phyloP scores from a whole-genome alignment of 345 rosid genomes.

The Durio zibethinus region DNA sequence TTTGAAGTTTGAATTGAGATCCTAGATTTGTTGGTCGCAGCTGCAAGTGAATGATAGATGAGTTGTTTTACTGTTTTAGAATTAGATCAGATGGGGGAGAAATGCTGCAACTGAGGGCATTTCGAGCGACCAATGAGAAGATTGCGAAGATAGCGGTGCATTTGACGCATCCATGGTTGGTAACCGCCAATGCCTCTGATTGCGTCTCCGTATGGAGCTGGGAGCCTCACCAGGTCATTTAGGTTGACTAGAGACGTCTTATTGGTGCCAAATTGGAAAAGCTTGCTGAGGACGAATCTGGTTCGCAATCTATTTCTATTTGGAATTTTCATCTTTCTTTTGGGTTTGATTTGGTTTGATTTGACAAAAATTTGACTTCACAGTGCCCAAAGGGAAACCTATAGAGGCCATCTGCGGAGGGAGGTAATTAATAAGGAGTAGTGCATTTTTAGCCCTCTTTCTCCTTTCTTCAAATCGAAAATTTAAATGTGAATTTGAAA shows the following conservation, averaged over 20 bases:
- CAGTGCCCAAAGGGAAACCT: conserved; percentile 78
- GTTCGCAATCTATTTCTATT: conserved; percentile 23
- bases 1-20: no score
- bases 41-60: no score
- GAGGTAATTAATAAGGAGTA: conserved; percentile 43
- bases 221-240: conserved; percentile 99
- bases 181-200: conserved; percentile 92
- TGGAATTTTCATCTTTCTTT: not conserved
- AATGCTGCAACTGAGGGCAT: conserved; percentile 92
- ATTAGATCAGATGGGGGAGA: conserved; percentile 21
- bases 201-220: conserved; percentile 98
- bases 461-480: not conserved
- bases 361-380: not conserved
- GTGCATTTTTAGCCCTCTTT: not conserved
- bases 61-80: not conserved
- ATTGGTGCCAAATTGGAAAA: conserved; percentile 97
- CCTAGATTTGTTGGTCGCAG: no score
- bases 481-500: not conserved
- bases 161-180: conserved; percentile 99
- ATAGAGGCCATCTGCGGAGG: conserved; percentile 96
- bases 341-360: not conserved
- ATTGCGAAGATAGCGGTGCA: conserved; percentile 91
- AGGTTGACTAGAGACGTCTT: conserved; percentile 91
- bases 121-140: conserved; percentile 76
- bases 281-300: conserved; percentile 96